A percentile compares a stretch with the other conserved stretches of the same genome.
Evolutionary conservation across 2,329 filamentous ascomycete species (phyloP).

Genomic region (Diaporthe caulivora): DNA sequence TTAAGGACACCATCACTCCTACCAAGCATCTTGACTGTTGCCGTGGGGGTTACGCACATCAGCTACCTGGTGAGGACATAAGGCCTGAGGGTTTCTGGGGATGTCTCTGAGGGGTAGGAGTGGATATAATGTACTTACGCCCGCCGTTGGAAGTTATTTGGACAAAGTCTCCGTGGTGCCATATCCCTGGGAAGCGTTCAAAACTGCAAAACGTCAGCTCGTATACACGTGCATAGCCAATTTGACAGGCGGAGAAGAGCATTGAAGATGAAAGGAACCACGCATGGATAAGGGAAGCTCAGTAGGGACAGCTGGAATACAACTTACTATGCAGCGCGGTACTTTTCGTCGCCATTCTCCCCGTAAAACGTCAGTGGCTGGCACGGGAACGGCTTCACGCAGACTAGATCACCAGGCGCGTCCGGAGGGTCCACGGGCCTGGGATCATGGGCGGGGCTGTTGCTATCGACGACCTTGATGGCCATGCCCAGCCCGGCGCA

Average conservation of each 20-base stretch:
- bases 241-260: background rate
- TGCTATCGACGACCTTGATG: constrained; percentile 70
- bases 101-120: background rate
- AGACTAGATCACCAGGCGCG: constrained; percentile 89
- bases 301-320: background rate
- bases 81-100: background rate
- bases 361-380: constrained; percentile 94
- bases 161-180: constrained; percentile 97
- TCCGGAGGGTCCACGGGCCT: constrained; percentile 62
- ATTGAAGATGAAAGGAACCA: background rate
- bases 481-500: constrained; percentile 84
- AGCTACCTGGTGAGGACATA: background rate
- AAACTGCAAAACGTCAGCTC: constrained; percentile 61
- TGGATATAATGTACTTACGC: constrained; percentile 34
- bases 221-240: background rate
- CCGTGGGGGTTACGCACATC: background rate
- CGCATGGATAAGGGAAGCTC: background rate
- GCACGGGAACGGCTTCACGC: constrained; percentile 86
- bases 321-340: constrained; percentile 76
- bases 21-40: constrained; percentile 83
- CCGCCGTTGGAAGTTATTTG: constrained; percentile 77
- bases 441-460: constrained; percentile 66
- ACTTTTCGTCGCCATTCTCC: constrained; percentile 77
- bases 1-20: constrained; percentile 94
- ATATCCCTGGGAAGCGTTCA: constrained; percentile 80